Conservation (phyloP, 257 asterid species). For the Gentiana straminea region DNA sequence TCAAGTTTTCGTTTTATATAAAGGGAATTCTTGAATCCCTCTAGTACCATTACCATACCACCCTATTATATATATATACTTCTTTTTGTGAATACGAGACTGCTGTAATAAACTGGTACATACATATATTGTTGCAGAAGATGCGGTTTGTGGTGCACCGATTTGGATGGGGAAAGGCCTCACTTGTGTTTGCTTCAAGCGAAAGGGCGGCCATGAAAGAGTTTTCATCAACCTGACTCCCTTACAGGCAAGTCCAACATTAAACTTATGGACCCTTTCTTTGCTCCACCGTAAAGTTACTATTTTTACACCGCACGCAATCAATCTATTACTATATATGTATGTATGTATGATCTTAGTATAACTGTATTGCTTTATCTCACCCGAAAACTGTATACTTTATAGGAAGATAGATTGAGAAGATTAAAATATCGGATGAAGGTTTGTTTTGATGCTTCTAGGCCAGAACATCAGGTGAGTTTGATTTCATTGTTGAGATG, state of each 20-base stretch:
- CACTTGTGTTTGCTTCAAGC: slow-evolving; percentile 76
- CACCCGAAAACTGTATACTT: neutral
- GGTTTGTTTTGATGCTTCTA: slow-evolving; percentile 61
- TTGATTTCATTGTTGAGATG: slow-evolving; percentile 6
- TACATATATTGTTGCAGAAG: slow-evolving; percentile 26
- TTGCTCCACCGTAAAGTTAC: no score
- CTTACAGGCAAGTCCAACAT: slow-evolving; percentile 36
- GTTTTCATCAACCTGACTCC: slow-evolving; percentile 53
- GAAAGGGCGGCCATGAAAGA: slow-evolving; percentile 38
- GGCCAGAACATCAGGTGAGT: slow-evolving; percentile 65
- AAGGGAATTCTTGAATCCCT: no score
- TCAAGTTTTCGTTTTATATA: no score
- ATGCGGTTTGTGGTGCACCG: slow-evolving; percentile 36
- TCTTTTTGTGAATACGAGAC: no score
- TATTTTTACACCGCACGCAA: no score
- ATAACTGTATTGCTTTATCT: no score
- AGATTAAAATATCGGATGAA: slow-evolving; percentile 64
- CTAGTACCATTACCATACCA: no score
- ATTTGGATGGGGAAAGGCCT: slow-evolving; percentile 58
- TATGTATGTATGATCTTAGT: no score
- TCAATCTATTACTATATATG: no score
- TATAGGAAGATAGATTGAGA: slow-evolving; percentile 59
- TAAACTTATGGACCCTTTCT: neutral
- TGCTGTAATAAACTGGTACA: neutral
- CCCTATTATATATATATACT: no score